phyloP scores from a whole-genome alignment of 495 filamentous ascomycete species.

The Lepraria neglecta region DNA sequence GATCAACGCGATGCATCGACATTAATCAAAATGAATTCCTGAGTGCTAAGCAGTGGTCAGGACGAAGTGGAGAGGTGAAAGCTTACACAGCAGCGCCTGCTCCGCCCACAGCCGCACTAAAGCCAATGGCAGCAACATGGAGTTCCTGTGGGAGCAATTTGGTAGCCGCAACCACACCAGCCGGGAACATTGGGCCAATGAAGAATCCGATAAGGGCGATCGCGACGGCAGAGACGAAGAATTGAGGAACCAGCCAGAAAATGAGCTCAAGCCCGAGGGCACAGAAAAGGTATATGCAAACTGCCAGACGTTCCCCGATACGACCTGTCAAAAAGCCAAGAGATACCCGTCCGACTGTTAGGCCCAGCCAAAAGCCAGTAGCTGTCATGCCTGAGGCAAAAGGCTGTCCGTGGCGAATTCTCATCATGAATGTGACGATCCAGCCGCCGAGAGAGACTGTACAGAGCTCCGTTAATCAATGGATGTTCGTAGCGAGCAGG shows the following conservation, averaged over 20 bases:
- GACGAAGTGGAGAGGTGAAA: neutral
- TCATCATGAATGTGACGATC: constrained; percentile 62
- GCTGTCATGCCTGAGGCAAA: constrained; percentile 58
- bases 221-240: constrained; percentile 64
- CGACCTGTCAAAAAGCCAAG: constrained; percentile 58
- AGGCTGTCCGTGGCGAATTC: constrained; percentile 46
- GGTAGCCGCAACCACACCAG: constrained; percentile 69
- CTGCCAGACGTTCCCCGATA: constrained; percentile 55
- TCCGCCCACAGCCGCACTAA: constrained; percentile 75
- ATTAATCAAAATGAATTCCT: neutral
- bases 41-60: neutral
- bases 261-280: constrained; percentile 52
- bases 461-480: constrained; percentile 4
- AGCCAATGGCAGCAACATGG: constrained; percentile 77
- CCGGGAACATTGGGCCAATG: constrained; percentile 61
- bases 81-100: constrained; percentile 55
- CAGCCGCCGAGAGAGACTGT: constrained; percentile 67
- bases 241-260: constrained; percentile 64
- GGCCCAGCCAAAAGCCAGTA: constrained; percentile 61
- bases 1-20: neutral
- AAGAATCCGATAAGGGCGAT: constrained; percentile 68
- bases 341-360: constrained; percentile 54
- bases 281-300: constrained; percentile 44
- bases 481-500: too few relatives aligned
- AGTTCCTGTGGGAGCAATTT: constrained; percentile 72